Base-by-base conservation (phyloP, 371 early-diverging fungal species). In the Catenaria anguillulae region DNA sequence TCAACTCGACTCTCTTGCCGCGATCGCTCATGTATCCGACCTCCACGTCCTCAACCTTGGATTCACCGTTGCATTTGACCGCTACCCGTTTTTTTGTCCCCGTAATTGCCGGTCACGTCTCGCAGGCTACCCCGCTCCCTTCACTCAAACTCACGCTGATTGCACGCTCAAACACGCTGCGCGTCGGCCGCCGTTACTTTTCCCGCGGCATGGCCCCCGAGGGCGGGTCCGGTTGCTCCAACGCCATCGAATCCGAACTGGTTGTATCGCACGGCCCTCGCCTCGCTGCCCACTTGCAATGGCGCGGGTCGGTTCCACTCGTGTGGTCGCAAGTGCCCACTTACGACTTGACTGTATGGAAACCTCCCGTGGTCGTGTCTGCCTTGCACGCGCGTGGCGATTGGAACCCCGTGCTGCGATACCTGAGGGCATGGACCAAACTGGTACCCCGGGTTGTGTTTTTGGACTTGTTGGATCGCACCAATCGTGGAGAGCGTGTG, bases 221-320 rank as follows among this genome's bases (percentile, higher is more conserved):
- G 0, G 8, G 4, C 19, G 10, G 4, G 8, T 4, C 29, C 0
- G 29, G 29, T 8, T 50, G 52, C 4, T 1, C 15, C 31, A 50
- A 29, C 13, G 29, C 52, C 15, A 17, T 23, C 52, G 52, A 50
- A 8, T 2, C 52, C 33, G 52, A 50, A 29, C 26, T 29, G 21
- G 15, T 50, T 23, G 4, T 29, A n/a, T 12, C 48, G 48, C 29
- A 12, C 29, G 26, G 21, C 12, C 48, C n/a, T n/a, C n/a, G n/a
- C n/a, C n/a, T n/a, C n/a, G n/a, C n/a, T n/a, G 0, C 52, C 29
- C 29, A 29, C 4, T 15, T 50, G 29, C 52, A 50, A 29, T 50
- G 29, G 52, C 52, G 52, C 52, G 52, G 52, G 17, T 50, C 52
- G 4, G 52, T 50, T 31, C 52, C 52, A 31, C 52, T 50, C 29